Evolutionary conservation across 768 basidiomycete genomes (phyloP), one percentile per base, ranked within the genome.

Genomic region (Podaxis sp.): DNA sequence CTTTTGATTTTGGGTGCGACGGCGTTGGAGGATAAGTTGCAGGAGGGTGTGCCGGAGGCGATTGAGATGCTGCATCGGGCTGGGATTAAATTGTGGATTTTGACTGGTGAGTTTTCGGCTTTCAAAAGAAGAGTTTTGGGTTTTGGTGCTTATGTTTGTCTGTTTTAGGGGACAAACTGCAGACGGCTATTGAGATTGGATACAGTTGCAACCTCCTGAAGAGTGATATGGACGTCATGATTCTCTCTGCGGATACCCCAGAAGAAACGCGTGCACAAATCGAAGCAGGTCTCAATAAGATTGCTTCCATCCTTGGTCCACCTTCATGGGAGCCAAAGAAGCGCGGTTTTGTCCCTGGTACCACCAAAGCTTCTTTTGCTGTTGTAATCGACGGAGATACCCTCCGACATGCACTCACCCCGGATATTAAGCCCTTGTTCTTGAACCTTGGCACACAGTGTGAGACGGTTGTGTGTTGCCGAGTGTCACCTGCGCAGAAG

Each of bases 171-270:
- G 96, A 99, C 75, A 99, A 99, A 73, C 80, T 98, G 0, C 95
- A 98, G 72, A 99, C 96, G 0, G 96, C 96, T 13, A 98, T 99
- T 69, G 96, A 98, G 71, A 98, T 99, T 63, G 96, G 91, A 10
- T 98, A 91, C 80, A 90, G 88, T 67, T 97, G 96, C 76, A 98
- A 98, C 70, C 78, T 98, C 16, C 83, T 98, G 62, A 95, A 96
- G 75, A 87, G 80, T 69, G 87, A 91, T 62, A 98, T 96, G 95
- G 95, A 98, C 61, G 76, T 98, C 61, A 97, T 98, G 94, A 98
- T 98, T 69, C 77, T 98, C 23, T 95, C 95, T 0, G 91, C 95
- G 1, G 90, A 92, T 57, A 82, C 84, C 0, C 75, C 80, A 18
- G 89, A 90, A 57, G 83, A 86, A 18, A 83, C 95, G 1, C 87